Evolutionary conservation across 2,329 filamentous ascomycete genomes (phyloP).

Genomic region (Cladophialophora exuberans): DNA sequence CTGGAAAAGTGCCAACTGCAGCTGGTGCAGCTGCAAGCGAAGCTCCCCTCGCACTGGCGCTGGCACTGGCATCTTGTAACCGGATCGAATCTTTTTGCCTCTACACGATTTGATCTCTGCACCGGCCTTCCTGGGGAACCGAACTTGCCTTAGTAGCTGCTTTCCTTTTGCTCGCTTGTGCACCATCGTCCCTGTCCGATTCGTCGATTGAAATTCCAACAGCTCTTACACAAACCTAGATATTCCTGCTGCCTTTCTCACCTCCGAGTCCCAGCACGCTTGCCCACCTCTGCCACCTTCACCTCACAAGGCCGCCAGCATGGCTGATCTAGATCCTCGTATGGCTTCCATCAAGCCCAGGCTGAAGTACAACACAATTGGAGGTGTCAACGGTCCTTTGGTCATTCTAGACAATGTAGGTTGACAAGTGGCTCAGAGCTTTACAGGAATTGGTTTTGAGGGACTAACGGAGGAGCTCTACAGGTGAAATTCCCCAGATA

Average conservation of each 20-base stretch:
- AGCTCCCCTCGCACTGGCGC: constrained; percentile 2
- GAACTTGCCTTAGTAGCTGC: constrained; percentile 9
- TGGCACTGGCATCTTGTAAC: neutral
- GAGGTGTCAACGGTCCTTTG: constrained; percentile 95
- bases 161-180: constrained; percentile 18
- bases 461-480: constrained; percentile 28
- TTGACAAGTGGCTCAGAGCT: constrained; percentile 32
- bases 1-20: no score
- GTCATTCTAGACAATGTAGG: constrained; percentile 95
- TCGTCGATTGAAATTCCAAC: constrained; percentile 14
- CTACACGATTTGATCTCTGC: constrained; percentile 2
- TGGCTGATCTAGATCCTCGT: constrained; percentile 46
- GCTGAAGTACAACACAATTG: constrained; percentile 96
- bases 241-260: constrained; percentile 21
- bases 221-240: constrained; percentile 13
- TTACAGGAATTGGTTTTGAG: neutral
- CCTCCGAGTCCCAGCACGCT: neutral
- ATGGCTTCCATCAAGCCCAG: constrained; percentile 65
- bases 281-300: constrained; percentile 4
- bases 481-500: constrained; percentile 97
- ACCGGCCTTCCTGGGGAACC: constrained; percentile 8
- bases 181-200: constrained; percentile 21
- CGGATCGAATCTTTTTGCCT: neutral
- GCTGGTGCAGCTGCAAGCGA: constrained; percentile 1
- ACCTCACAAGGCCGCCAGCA: constrained; percentile 21